phyloP scores from a whole-genome alignment of 2,329 filamentous ascomycete species.

The Neopestalotiopsis sp. region DNA sequence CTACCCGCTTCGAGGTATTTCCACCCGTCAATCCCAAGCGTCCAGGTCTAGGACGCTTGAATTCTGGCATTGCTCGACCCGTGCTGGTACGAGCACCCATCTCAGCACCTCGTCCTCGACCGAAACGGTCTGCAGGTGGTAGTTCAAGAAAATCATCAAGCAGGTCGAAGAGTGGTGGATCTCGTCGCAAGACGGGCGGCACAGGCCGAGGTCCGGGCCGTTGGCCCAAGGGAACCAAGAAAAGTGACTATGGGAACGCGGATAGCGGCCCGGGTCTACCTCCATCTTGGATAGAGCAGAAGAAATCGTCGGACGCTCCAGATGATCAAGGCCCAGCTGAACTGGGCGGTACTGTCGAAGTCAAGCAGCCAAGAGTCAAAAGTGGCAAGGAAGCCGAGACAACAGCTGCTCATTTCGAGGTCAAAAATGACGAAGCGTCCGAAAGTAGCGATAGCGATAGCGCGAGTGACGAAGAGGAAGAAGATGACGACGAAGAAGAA shows the following conservation, averaged over 20 bases:
- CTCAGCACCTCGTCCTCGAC: slow-evolving; percentile 41
- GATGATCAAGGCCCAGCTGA: slow-evolving; percentile 26
- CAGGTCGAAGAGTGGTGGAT: slow-evolving; percentile 47
- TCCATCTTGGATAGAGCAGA: slow-evolving; percentile 56
- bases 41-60: slow-evolving; percentile 50
- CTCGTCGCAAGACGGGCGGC: slow-evolving; percentile 63
- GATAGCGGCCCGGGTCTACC: slow-evolving; percentile 69
- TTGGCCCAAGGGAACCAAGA: slow-evolving; percentile 73
- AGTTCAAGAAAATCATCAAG: slow-evolving; percentile 40
- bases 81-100: slow-evolving; percentile 31
- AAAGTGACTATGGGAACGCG: slow-evolving; percentile 71
- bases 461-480: slow-evolving; percentile 19
- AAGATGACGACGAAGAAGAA: slow-evolving; percentile 16
- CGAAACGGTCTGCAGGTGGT: slow-evolving; percentile 42
- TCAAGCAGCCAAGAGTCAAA: slow-evolving; percentile 39
- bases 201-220: slow-evolving; percentile 69
- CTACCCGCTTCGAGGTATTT: slow-evolving; percentile 78
- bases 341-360: slow-evolving; percentile 40
- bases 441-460: slow-evolving; percentile 8
- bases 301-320: slow-evolving; percentile 24
- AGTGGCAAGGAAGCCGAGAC: slow-evolving; percentile 30
- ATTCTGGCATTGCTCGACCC: slow-evolving; percentile 41
- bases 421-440: slow-evolving; percentile 20
- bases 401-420: slow-evolving; percentile 29
- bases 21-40: slow-evolving; percentile 65